Evolutionary conservation across 306 rosid genomes (phyloP), one percentile per base, ranked within the genome.

Genomic region (Cucumis melo): DNA sequence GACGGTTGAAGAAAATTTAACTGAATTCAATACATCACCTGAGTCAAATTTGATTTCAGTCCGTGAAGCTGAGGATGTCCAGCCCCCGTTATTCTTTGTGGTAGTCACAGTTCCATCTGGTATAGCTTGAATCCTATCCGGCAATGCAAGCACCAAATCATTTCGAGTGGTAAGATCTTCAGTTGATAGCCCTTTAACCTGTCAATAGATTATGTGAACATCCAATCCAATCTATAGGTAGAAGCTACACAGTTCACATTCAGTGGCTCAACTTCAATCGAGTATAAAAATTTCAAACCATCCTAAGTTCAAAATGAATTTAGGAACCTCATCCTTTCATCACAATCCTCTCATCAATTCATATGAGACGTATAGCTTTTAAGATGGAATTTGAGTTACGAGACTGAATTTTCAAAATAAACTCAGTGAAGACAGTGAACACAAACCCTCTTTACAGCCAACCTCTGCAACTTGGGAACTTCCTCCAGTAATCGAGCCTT

Each of bases 121-220:
- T 77, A 95, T 92, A 77, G 87, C 93, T 84, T 88, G 97, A 77
- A 95, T 95, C 89, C 97, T 90, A 21, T 88, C 99, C 1, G 99
- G 96, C 85, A 95, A 82, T 21, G 99, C 95, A 82, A 86, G 93
- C 83, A 87, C 97, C 90, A 95, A 78, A 86, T 95, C 99, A 87
- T 95, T 95, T 32, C 99, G 96, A 57, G 98, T 94, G 60, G 93
- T 91, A 87, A 95, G 87, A 87, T 95, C 99, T 84, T 90, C 96
- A 0, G 93, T 79, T 11, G 95, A 88, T 81, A 94, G 93, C 73
- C 99, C 97, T 58, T 90, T 92, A 21, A 90, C 95, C 99, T 94
- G 89, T 58, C 36, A 59, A 74, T 70, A 71, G 74, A 71, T 68
- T 68, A 24, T 14, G 39, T 27, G 24, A 71, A 17, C 42, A 72